phyloP scores from a whole-genome alignment of 257 asterid species.

The Echium plantagineum region DNA sequence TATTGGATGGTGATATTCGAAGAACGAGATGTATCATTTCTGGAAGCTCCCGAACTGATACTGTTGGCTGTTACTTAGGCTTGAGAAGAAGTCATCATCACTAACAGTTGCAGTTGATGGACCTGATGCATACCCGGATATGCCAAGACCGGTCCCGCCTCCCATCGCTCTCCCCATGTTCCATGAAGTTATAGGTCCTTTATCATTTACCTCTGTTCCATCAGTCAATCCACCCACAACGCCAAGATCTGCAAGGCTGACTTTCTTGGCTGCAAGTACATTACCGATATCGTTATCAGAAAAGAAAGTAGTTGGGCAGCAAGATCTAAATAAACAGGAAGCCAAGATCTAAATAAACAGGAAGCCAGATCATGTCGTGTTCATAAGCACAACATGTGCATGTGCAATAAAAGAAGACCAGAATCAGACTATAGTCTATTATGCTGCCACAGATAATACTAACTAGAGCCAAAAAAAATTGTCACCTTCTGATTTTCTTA shows the following conservation, averaged over 20 bases:
- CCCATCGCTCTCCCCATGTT: conserved; percentile 60
- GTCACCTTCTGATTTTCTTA: no score
- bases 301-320: not conserved
- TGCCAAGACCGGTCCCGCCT: conserved; percentile 44
- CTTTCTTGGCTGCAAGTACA: conserved; percentile 63
- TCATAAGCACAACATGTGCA: not conserved
- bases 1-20: not conserved
- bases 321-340: not conserved
- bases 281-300: conserved; percentile 6
- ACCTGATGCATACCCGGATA: conserved; percentile 33
- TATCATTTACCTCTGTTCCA: conserved; percentile 49
- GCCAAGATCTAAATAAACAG: not conserved
- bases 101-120: conserved; percentile 24
- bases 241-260: conserved; percentile 73
- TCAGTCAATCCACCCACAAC: conserved; percentile 55
- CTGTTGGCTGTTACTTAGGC: conserved; percentile 46
- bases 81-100: conserved; percentile 59
- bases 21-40: conserved; percentile 30
- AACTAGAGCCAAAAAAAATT: no score
- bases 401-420: not conserved
- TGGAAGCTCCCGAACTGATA: conserved; percentile 58
- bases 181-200: conserved; percentile 47
- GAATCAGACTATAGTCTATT: not conserved
- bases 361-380: not conserved
- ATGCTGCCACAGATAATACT: not conserved